These are phyloP conservation scores for Penicillium robsamsonii DNA, from an alignment of 495 filamentous ascomycete species.

Conservation along the genomic window DNA sequence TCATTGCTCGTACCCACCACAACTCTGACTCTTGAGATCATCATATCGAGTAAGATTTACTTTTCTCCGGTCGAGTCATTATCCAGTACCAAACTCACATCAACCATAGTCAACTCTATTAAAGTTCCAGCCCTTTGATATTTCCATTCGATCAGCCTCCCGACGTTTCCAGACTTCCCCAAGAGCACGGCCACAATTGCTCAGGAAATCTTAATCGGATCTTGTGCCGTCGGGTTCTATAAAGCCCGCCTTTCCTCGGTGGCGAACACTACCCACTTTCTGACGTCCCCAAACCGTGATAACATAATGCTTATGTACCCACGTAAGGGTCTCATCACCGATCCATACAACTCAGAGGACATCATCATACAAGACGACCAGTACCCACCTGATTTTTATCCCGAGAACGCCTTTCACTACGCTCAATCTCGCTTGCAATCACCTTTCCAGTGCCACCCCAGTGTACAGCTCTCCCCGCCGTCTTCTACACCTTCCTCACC, in stretches of 20 bases:
- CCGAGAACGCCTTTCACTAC: constrained; percentile 33
- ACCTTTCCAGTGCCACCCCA: constrained; percentile 38
- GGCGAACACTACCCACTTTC: constrained; percentile 33
- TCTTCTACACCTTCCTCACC: constrained; percentile 45
- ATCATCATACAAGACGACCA: constrained; percentile 50
- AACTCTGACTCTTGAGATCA: constrained; percentile 14
- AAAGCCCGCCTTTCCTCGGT: constrained; percentile 34
- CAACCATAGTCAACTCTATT: constrained; percentile 7
- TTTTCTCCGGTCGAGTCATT: constrained; percentile 23
- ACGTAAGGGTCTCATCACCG: constrained; percentile 51
- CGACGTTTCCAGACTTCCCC: constrained; percentile 37
- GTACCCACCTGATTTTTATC: constrained; percentile 34
- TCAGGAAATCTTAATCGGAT: constrained; percentile 29
- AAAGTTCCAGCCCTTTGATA: constrained; percentile 22
- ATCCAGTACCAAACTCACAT: constrained; percentile 22
- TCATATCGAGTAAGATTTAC: constrained; percentile 17
- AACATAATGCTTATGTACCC: constrained; percentile 49
- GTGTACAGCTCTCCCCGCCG: constrained; percentile 40
- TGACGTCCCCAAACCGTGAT: constrained; percentile 36
- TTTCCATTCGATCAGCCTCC: constrained; percentile 23
- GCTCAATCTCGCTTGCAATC: constrained; percentile 34
- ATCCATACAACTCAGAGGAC: constrained; percentile 39
- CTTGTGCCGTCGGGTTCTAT: constrained; percentile 33
- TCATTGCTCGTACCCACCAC: constrained; percentile 24
- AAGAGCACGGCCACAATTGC: constrained; percentile 18